Conservation (phyloP, 306 rosid species). For the Corylus americana region DNA sequence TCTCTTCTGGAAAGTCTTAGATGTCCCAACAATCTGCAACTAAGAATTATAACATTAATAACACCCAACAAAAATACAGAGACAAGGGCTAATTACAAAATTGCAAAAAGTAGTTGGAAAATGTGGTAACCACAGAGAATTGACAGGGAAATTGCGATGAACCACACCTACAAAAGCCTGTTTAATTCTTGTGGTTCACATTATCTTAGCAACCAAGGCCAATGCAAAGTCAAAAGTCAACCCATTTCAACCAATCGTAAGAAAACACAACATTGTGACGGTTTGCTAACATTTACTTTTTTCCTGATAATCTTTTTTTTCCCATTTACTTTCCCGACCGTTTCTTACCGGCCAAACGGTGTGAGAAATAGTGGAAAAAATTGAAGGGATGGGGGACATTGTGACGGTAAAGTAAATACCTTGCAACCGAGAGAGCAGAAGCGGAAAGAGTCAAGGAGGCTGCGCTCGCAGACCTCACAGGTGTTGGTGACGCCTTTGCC, state of each 20-base stretch:
- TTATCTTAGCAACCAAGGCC: too few species aligned
- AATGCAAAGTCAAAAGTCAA: slow-evolving; percentile 35
- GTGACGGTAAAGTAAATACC: slow-evolving; percentile 42
- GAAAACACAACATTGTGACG: neutral
- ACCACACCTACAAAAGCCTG: too few species aligned
- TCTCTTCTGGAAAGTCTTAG: slow-evolving; percentile 58
- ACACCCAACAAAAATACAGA: neutral
- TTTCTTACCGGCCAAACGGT: slow-evolving; percentile 16
- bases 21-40: slow-evolving; percentile 76
- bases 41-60: slow-evolving; percentile 1
- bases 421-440: slow-evolving; percentile 99
- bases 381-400: neutral
- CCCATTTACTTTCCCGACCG: neutral
- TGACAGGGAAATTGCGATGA: too few species aligned
- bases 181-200: too few species aligned
- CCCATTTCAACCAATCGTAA: slow-evolving; percentile 14
- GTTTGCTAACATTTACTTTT: neutral
- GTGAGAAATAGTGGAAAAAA: neutral
- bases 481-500: slow-evolving; percentile 98
- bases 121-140: too few species aligned
- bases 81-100: too few species aligned
- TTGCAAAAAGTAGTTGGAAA: neutral
- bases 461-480: slow-evolving; percentile 96
- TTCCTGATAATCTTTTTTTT: neutral
- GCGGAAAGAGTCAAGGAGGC: slow-evolving; percentile 89